These are phyloP conservation scores for Phytophthora tentaculata DNA, from an alignment of 352 stramenopile species.

Conservation along the genomic window DNA sequence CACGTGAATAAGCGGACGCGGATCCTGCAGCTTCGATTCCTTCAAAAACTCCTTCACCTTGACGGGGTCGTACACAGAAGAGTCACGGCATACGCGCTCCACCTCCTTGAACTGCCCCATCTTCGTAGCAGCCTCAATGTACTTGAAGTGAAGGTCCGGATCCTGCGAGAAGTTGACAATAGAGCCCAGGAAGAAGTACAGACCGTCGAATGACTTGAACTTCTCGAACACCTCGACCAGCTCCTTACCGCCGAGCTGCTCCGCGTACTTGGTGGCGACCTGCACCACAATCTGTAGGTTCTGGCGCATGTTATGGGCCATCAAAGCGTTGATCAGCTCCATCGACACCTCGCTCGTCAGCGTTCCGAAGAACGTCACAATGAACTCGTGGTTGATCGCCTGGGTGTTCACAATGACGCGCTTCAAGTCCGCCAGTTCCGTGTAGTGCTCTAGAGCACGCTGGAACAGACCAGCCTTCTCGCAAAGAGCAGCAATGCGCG, in stretches of 20 bases:
- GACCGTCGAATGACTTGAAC: slow-evolving; percentile 98
- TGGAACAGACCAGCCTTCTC: slow-evolving; percentile 99
- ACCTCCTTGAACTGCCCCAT: slow-evolving; percentile 99
- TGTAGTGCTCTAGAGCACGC: slow-evolving; percentile 99
- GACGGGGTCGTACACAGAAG: slow-evolving; percentile 99
- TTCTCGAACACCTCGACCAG: slow-evolving; percentile 99
- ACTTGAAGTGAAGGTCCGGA: slow-evolving; percentile 99
- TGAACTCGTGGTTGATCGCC: slow-evolving; percentile 97
- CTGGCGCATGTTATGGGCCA: slow-evolving; percentile 96
- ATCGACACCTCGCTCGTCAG: slow-evolving; percentile 98
- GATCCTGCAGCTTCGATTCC: slow-evolving; percentile 99
- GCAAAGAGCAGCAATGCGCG: slow-evolving; percentile 97
- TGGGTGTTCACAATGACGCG: slow-evolving; percentile 93
- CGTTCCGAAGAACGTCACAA: slow-evolving; percentile 99
- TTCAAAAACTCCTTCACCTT: slow-evolving; percentile 99
- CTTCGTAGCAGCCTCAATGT: slow-evolving; percentile 99
- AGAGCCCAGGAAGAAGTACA: slow-evolving; percentile 99
- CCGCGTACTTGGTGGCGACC: slow-evolving; percentile 95
- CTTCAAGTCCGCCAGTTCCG: slow-evolving; percentile 98
- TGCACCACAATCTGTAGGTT: slow-evolving; percentile 99
- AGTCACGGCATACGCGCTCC: slow-evolving; percentile 99
- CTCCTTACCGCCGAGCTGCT: slow-evolving; percentile 93
- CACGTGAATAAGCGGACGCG: slow-evolving; percentile 99
- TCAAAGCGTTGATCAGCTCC: slow-evolving; percentile 98
- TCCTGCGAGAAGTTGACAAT: slow-evolving; percentile 99